Evolutionary conservation across 768 basidiomycete genomes (phyloP).

Genomic region (Xerocomus brunneocitrinus): DNA sequence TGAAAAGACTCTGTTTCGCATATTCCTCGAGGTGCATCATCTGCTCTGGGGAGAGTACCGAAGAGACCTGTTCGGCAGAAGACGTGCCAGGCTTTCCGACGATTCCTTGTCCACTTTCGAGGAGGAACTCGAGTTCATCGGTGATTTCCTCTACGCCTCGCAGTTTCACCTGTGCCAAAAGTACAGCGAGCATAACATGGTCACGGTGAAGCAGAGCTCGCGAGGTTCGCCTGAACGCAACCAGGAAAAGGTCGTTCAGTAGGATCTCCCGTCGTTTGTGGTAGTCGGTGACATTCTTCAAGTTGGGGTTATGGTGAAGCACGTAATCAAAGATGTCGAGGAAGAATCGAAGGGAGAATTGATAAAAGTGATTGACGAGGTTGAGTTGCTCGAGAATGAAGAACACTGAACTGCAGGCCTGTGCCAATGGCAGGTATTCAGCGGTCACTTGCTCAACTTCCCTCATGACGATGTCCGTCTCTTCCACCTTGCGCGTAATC

Average conservation of each 20-base stretch:
- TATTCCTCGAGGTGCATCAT: conserved; percentile 62
- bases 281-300: conserved; percentile 74
- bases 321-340: conserved; percentile 97
- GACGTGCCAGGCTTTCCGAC: conserved; percentile 34
- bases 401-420: conserved; percentile 94
- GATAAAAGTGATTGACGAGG: conserved; percentile 95
- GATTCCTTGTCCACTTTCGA: conserved; percentile 78
- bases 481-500: conserved; percentile 91
- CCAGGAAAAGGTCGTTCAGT: conserved; percentile 82
- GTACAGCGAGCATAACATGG: conserved; percentile 84
- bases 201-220: conserved; percentile 87
- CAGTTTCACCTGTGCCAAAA: conserved; percentile 85
- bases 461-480: conserved; percentile 92
- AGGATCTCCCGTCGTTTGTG: conserved; percentile 71
- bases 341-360: conserved; percentile 97
- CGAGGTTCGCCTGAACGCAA: conserved; percentile 85
- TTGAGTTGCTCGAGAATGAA: conserved; percentile 95
- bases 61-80: conserved; percentile 35
- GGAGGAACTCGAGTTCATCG: conserved; percentile 87
- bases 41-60: conserved; percentile 63
- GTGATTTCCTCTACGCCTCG: conserved; percentile 72
- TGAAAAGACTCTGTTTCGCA: conserved; percentile 72
- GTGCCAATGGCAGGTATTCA: conserved; percentile 91
- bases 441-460: conserved; percentile 95
- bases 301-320: conserved; percentile 86